These are phyloP conservation scores for Nigrospora oryzae DNA, from an alignment of 2,329 filamentous ascomycete species.

Conservation along the genomic window DNA sequence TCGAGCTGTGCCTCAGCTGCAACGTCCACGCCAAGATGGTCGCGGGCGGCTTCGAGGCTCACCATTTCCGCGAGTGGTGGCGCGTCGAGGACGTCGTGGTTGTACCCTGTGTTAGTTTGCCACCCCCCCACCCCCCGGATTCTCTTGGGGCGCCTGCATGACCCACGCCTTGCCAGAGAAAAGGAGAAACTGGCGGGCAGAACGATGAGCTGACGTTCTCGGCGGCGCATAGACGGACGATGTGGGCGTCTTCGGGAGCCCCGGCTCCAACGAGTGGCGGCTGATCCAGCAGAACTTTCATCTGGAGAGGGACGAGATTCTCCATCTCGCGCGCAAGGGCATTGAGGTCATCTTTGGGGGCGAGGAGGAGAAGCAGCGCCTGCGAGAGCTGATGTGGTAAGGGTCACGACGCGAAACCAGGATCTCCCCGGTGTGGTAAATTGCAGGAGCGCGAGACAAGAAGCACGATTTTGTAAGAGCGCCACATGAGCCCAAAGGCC, in stretches of 20 bases:
- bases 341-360: conserved; percentile 61
- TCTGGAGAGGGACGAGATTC: conserved; percentile 36
- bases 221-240: conserved; percentile 59
- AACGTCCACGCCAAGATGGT: conserved; percentile 73
- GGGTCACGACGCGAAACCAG: not conserved
- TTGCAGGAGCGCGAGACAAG: not conserved
- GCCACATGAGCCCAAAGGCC: no score
- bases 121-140: not conserved
- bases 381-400: conserved; percentile 43
- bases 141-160: not conserved
- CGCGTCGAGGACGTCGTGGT: conserved; percentile 49
- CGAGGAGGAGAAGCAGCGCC: conserved; percentile 48
- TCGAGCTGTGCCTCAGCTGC: conserved; percentile 74
- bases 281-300: conserved; percentile 65
- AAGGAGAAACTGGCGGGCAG: not conserved
- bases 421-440: not conserved
- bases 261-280: conserved; percentile 67
- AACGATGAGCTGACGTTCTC: not conserved
- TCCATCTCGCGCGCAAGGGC: conserved; percentile 49
- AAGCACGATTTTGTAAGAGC: no score
- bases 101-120: conserved; percentile 56
- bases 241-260: conserved; percentile 72
- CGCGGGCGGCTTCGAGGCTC: conserved; percentile 53
- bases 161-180: not conserved
- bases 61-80: conserved; percentile 73